A percentile compares a stretch with the other conserved stretches of the same genome.
phyloP scores from a whole-genome alignment of 2,329 filamentous ascomycete genomes.

The Colletotrichum plurivorum region DNA sequence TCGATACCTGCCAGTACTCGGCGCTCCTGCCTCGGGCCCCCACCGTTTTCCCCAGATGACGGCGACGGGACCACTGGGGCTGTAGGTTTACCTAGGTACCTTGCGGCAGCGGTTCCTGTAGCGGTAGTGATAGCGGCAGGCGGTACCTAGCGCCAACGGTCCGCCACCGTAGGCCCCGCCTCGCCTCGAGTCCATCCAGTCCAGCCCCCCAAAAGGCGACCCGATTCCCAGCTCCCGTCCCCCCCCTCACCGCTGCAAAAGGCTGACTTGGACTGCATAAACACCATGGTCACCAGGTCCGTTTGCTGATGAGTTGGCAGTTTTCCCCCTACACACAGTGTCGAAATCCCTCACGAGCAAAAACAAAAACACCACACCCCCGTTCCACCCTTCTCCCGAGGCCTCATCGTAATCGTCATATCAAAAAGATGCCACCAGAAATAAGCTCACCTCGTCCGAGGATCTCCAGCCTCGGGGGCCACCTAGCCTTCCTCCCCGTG shows the following conservation, averaged over 20 bases:
- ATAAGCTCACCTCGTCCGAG: constrained; percentile 1
- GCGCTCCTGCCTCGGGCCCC: constrained; percentile 9
- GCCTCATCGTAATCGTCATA: constrained; percentile 20
- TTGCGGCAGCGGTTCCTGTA: background rate
- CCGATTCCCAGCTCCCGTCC: constrained; percentile 24
- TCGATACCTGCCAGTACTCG: background rate
- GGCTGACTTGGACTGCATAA: constrained; percentile 42
- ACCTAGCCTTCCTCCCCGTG: background rate
- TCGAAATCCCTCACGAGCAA: constrained; percentile 22
- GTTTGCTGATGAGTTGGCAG: constrained; percentile 39
- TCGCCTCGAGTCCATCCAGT: background rate
- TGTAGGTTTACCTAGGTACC: background rate
- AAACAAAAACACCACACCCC: too few relatives aligned
- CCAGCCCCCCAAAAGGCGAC: background rate
- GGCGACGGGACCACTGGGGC: background rate
- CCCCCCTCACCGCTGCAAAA: constrained; percentile 37
- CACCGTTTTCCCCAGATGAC: constrained; percentile 34
- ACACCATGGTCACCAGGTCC: constrained; percentile 39
- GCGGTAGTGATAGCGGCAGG: background rate
- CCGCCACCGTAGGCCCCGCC: constrained; percentile 29
- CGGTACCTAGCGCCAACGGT: constrained; percentile 29
- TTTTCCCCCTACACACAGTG: constrained; percentile 31
- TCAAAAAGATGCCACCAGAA: background rate
- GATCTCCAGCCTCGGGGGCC: background rate
- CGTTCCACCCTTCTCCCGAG: background rate